Evolutionary conservation across 2,329 filamentous ascomycete species (phyloP).

Genomic region (Neocatenulostroma microsporum): DNA sequence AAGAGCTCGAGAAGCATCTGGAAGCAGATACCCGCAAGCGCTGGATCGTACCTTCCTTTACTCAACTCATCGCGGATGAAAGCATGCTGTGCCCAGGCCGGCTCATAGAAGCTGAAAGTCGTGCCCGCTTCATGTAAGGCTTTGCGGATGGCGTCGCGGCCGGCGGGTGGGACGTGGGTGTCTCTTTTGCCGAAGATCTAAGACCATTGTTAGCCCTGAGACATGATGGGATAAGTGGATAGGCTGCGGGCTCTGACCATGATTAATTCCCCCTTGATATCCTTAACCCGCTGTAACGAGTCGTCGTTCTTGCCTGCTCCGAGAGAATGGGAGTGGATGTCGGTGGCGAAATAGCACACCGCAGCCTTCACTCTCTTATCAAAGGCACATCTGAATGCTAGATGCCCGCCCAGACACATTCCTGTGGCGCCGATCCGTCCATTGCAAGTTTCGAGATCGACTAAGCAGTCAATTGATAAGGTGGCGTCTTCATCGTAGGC

Average conservation of each 20-base stretch:
- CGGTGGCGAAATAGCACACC: constrained; percentile 87
- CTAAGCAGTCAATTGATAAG: constrained; percentile 35
- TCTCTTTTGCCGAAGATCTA: constrained; percentile 84
- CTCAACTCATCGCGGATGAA: constrained; percentile 85
- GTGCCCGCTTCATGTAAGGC: constrained; percentile 70
- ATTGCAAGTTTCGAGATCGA: constrained; percentile 49
- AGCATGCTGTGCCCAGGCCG: constrained; percentile 89
- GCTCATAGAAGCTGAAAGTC: constrained; percentile 75
- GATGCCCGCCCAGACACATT: constrained; percentile 90
- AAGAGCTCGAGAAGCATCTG: constrained; percentile 86
- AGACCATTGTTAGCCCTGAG: not conserved
- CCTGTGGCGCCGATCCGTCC: constrained; percentile 62
- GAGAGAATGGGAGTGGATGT: constrained; percentile 73
- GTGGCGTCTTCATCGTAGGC: constrained; percentile 65
- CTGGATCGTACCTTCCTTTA: constrained; percentile 89
- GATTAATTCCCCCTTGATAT: constrained; percentile 69
- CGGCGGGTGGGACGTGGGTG: constrained; percentile 76
- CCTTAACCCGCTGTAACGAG: constrained; percentile 50
- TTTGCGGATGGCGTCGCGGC: constrained; percentile 73
- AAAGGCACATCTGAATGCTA: constrained; percentile 65
- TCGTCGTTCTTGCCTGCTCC: constrained; percentile 61
- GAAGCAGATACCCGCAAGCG: constrained; percentile 78
- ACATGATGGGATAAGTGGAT: not conserved
- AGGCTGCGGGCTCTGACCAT: constrained; percentile 45
- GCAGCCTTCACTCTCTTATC: constrained; percentile 68